A percentile compares a stretch with the other conserved stretches of the same genome.
These are phyloP conservation scores for Corymbia calophylla DNA, from an alignment of 441 rosid species.

Conservation along the genomic window DNA sequence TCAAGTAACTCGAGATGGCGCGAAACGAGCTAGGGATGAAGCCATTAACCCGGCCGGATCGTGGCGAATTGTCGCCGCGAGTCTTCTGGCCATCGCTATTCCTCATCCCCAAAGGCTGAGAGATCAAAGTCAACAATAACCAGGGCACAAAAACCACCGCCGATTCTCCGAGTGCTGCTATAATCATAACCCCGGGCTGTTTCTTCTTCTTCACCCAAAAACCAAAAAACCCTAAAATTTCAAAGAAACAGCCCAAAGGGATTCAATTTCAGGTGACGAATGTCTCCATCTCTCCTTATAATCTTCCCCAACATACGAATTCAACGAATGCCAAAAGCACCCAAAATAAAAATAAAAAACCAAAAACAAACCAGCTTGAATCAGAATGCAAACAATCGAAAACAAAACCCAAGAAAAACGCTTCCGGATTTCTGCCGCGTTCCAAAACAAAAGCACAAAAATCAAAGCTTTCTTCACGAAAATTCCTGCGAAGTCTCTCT, in stretches of 20 bases:
- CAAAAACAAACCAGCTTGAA: neutral
- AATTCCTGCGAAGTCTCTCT: neutral
- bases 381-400: neutral
- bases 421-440: neutral
- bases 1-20: conserved; percentile 63
- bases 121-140: conserved; percentile 19
- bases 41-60: conserved; percentile 26
- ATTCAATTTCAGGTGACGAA: neutral
- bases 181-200: conserved; percentile 32
- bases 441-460: neutral
- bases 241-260: neutral
- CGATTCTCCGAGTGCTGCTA: conserved; percentile 26
- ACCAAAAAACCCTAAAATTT: neutral
- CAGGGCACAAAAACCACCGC: conserved; percentile 14
- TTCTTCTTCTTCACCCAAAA: conserved; percentile 2
- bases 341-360: neutral
- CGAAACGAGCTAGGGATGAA: conserved; percentile 59
- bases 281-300: neutral
- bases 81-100: conserved; percentile 39
- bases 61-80: conserved; percentile 21
- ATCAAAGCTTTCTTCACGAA: neutral
- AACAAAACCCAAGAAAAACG: neutral
- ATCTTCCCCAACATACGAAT: neutral
- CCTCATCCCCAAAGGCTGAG: conserved; percentile 45
- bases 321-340: neutral